Conservation (phyloP, 2,329 filamentous ascomycete genomes). For the Drechslerella dactyloides region DNA sequence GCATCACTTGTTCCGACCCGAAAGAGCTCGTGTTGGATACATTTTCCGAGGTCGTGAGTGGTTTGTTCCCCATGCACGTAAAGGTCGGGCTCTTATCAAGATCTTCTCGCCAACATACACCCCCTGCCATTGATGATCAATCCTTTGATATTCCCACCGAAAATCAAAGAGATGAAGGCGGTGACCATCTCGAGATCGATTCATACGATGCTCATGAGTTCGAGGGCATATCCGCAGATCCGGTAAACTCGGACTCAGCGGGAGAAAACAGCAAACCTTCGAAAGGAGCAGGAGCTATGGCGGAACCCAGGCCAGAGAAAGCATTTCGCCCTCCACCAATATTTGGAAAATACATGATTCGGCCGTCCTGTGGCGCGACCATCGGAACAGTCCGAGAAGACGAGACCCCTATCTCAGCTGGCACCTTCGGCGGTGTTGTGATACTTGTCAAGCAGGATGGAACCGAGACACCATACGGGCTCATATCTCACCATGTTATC, state of each 20-base stretch:
- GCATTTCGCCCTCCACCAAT: conserved; percentile 45
- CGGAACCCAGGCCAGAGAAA: conserved; percentile 21
- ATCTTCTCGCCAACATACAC: conserved; percentile 14
- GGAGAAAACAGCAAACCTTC: background rate
- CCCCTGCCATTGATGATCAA: background rate
- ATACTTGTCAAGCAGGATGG: conserved; percentile 46
- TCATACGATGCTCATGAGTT: background rate
- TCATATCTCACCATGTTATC: conserved; percentile 50
- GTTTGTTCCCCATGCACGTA: conserved; percentile 48
- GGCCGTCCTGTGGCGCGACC: conserved; percentile 45
- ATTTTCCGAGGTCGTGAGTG: conserved; percentile 47
- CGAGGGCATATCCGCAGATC: background rate
- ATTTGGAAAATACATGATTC: conserved; percentile 40
- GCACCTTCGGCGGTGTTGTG: conserved; percentile 47
- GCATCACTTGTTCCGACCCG: conserved; percentile 49
- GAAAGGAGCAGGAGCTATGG: background rate
- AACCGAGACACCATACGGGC: conserved; percentile 44
- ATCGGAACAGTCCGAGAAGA: conserved; percentile 43
- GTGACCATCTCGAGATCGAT: background rate
- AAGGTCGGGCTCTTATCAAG: conserved; percentile 46
- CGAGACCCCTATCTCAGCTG: conserved; percentile 41
- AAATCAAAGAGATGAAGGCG: conserved; percentile 1
- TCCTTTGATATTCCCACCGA: conserved; percentile 4
- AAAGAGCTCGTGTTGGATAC: conserved; percentile 45
- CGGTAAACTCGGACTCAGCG: background rate